Percentiles rank a stretch among this genome's conserved stretches.
These are phyloP conservation scores for Paramecium biaurelia DNA, from an alignment of 73 alveolate genomes.

Conservation along the genomic window DNA sequence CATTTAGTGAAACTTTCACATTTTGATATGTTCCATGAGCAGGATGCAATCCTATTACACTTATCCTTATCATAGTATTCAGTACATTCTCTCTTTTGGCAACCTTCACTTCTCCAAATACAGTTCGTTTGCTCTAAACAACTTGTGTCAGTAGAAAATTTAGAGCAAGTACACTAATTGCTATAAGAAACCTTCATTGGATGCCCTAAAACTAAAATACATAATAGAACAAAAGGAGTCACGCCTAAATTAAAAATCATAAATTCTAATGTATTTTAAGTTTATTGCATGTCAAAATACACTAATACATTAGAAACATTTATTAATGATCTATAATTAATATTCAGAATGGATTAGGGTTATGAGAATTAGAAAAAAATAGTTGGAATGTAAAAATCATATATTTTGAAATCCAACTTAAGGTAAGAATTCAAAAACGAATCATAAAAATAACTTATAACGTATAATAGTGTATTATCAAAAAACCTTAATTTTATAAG, in stretches of 20 bases:
- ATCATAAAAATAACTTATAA: not conserved
- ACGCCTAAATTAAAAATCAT: not conserved
- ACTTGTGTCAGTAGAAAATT: not conserved
- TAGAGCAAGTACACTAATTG: not conserved
- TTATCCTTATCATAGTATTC: not conserved
- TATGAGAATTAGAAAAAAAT: not conserved
- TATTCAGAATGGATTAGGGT: not conserved
- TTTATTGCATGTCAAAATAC: not conserved
- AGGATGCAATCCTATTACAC: not conserved
- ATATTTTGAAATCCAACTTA: not conserved
- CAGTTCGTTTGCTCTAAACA: not conserved
- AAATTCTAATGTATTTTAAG: not conserved
- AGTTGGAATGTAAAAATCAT: not conserved
- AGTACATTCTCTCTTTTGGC: not conserved
- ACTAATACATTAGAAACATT: not conserved
- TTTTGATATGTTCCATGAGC: not conserved
- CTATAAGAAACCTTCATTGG: not conserved
- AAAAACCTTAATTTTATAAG: not conserved
- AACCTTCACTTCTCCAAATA: not conserved
- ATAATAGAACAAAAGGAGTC: not conserved
- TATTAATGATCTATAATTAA: not conserved
- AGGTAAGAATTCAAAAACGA: not conserved
- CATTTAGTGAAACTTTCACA: conserved; percentile 9
- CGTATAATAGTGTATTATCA: not conserved
- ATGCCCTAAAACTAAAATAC: not conserved